Conservation (phyloP, 768 basidiomycete species). For the Asterophora lycoperdoides region DNA sequence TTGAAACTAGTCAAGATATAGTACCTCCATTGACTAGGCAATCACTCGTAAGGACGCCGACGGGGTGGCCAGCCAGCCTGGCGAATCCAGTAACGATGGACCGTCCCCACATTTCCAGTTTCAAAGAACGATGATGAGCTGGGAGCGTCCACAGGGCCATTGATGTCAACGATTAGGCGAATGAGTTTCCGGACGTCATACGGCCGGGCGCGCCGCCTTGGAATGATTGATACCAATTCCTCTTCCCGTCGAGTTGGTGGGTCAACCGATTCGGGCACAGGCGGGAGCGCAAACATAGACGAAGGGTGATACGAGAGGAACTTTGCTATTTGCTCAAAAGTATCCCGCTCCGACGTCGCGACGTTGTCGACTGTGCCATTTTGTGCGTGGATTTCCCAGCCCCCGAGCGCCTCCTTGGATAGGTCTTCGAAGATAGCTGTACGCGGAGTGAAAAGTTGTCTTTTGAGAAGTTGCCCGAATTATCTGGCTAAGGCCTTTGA, state of each 20-base stretch:
- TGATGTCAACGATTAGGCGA: conserved; percentile 29
- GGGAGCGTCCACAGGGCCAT: conserved; percentile 10
- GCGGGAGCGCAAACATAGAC: conserved; percentile 34
- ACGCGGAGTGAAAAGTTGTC: background rate
- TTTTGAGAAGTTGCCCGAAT: background rate
- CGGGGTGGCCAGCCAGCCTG: conserved; percentile 29
- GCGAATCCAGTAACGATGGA: conserved; percentile 38
- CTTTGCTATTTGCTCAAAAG: conserved; percentile 30
- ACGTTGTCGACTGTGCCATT: conserved; percentile 37
- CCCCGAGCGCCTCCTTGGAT: conserved; percentile 26
- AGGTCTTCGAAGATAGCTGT: conserved; percentile 17
- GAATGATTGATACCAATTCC: conserved; percentile 32
- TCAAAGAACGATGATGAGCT: conserved; percentile 29
- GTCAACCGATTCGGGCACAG: conserved; percentile 22
- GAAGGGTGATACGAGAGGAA: conserved; percentile 39
- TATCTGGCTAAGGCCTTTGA: conserved; percentile 34
- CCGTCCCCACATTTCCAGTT: conserved; percentile 34
- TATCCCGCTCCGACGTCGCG: conserved; percentile 32
- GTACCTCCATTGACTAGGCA: conserved; percentile 36
- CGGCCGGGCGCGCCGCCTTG: conserved; percentile 29
- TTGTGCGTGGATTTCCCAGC: conserved; percentile 33
- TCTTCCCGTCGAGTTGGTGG: conserved; percentile 29
- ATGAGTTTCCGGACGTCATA: conserved; percentile 35
- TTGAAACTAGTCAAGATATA: background rate
- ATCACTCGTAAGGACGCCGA: conserved; percentile 35